Base-by-base conservation (phyloP, 129 eudicot genomes). In the Arctium lappa region DNA sequence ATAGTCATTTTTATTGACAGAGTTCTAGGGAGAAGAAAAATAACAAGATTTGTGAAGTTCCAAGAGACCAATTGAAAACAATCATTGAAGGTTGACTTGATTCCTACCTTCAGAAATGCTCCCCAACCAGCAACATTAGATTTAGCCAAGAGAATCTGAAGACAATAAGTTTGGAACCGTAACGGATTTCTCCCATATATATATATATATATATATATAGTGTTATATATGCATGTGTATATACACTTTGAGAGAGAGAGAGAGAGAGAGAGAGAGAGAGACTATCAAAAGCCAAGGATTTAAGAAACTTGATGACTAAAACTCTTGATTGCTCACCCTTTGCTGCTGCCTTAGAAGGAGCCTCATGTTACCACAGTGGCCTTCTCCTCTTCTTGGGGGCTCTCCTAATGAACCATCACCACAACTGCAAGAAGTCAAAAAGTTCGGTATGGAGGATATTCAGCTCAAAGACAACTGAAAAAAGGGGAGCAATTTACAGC, bases 91-190 rank as follows among this genome's bases (percentile, higher is more conserved):
- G 32, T 74, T 30, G 13, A 83, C 15, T 15, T 50, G 32, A 44
- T 77, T 53, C 80, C 48, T 89, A 93, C 99, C 98, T 91, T 91
- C 76, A 96, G 85, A 86, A 96, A 96, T 62, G 99, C 99, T 85
- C 99, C 99, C 99, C 99, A 96, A 30, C 99, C 99, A 79, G 98
- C 98, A 86, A 96, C 95, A 86, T 86, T 90, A 16, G 99, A 96
- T 87, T 88, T 93, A 44, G 90, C 94, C 89, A 96, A 85, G 37
- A 96, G 94, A 81, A 96, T 88, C 99, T 96, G 81, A 74, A 71
- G 53, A 56, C 22, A 82, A 81, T 36, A 76, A 86, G n/a, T 22
- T 30, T 70, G 44, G 34, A 62, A 70, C 60, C n/a, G 18, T 76
- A 72, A 75, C 69, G 37, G 31, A 39, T 75, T 30, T 46, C 39